Conservation (phyloP, 2,329 filamentous ascomycete species). For the Plectosphaerella cucumerina region DNA sequence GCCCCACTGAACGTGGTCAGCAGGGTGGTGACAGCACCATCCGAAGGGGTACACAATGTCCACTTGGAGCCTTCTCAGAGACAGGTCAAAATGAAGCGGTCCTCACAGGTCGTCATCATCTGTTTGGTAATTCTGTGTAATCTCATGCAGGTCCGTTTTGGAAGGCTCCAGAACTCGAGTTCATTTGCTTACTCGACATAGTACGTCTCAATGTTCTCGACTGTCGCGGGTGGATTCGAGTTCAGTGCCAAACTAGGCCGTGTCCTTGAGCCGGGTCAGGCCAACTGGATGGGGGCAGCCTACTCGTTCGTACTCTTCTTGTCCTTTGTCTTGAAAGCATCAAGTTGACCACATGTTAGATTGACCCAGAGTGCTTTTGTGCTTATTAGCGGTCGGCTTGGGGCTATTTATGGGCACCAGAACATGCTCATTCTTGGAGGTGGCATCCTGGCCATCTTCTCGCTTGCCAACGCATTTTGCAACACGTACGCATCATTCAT, state of each 20-base stretch:
- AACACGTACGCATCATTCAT: conserved; percentile 36
- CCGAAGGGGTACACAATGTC: too few species aligned
- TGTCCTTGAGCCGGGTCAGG: conserved; percentile 22
- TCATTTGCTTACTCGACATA: conserved; percentile 3
- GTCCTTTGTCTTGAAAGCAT: too few species aligned
- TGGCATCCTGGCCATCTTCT: conserved; percentile 35
- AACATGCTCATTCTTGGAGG: conserved; percentile 39
- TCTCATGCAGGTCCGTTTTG: too few species aligned
- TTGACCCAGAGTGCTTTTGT: conserved; percentile 50
- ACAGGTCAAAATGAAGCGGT: too few species aligned
- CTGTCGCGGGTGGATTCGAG: conserved; percentile 21
- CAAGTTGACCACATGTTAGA: conserved; percentile 17
- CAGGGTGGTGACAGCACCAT: too few species aligned
- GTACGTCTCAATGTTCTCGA: conserved; percentile 25
- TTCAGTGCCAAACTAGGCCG: conserved; percentile 21
- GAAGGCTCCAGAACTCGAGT: too few species aligned
- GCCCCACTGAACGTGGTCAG: too few species aligned
- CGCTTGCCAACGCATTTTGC: conserved; percentile 38
- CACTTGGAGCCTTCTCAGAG: too few species aligned
- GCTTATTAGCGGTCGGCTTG: conserved; percentile 45
- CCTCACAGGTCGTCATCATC: too few species aligned
- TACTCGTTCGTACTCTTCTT: conserved; percentile 23
- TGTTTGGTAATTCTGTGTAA: too few species aligned
- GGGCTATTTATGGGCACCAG: conserved; percentile 49
- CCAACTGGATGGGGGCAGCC: conserved; percentile 34